These are phyloP conservation scores for Gynostemma pentaphyllum DNA, from an alignment of 306 rosid species.

Conservation along the genomic window DNA sequence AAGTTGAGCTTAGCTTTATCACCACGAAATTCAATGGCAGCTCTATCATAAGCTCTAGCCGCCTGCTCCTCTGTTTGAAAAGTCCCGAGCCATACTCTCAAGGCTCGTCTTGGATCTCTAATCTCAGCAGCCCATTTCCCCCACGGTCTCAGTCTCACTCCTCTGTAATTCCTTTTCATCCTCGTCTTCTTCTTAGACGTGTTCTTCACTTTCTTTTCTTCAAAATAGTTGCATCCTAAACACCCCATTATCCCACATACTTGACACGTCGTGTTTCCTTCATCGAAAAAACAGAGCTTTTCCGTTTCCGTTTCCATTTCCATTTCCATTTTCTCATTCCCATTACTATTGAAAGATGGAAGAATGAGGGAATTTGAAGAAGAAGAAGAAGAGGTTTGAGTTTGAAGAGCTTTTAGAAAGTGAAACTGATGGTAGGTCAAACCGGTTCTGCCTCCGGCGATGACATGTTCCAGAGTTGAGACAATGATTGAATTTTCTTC, in stretches of 20 bases:
- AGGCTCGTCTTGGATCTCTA: conserved; percentile 27
- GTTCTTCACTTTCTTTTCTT: not conserved
- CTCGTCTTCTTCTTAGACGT: not conserved
- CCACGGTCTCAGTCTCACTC: conserved; percentile 56
- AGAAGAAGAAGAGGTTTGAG: conserved; percentile 5
- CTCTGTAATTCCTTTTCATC: conserved; percentile 26
- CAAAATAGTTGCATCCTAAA: conserved; percentile 30
- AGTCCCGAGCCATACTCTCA: conserved; percentile 48
- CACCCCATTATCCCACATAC: conserved; percentile 27
- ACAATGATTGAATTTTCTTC: conserved; percentile 46
- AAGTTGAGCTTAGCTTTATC: conserved; percentile 36
- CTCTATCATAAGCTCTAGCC: conserved; percentile 50
- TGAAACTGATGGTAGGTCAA: not conserved
- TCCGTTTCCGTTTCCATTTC: no score
- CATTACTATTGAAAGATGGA: no score
- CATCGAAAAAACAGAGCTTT: no score
- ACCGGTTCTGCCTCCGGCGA: conserved; percentile 14
- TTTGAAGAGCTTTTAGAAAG: not conserved
- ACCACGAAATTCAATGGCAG: conserved; percentile 38
- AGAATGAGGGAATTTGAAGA: not conserved
- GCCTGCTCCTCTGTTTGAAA: conserved; percentile 42
- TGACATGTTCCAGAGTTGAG: conserved; percentile 32
- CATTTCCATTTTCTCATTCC: no score
- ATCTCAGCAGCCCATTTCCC: conserved; percentile 68
- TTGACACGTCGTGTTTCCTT: no score